Base-by-base conservation (phyloP, 2,329 filamentous ascomycete genomes). In the Penicillium italicum region DNA sequence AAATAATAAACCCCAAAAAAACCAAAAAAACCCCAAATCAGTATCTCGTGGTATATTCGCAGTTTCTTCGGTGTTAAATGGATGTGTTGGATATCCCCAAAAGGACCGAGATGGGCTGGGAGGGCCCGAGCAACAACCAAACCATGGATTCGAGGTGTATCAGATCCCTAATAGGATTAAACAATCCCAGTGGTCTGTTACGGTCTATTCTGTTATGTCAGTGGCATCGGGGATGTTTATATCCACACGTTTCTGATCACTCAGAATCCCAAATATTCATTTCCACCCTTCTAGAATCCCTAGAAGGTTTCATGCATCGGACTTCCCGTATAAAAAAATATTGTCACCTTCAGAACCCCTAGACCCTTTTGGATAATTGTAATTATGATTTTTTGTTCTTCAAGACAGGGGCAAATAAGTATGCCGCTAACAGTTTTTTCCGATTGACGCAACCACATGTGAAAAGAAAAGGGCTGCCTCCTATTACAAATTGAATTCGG, bases 301-400 rank as follows among this genome's bases (percentile, higher is more conserved):
- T n/a, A n/a, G n/a, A 50, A 12, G 24, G n/a, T 34, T 44, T 30
- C 47, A 43, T 54, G 41, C 48, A 55, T 51, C 53, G 53, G 47
- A 11, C 40, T 44, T 41, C 45, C 38, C 52, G 46, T 50, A 34
- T 22, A 9, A n/a, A n/a, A n/a, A 16, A 26, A 53, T 30, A 36
- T 46, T 49, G 37, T 49, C 37, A 49, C 38, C 16, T 42, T 22
- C 8, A 28, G 38, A 26, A 26, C 22, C 41, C 24, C 41, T 31
- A 47, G 30, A 47, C 26, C 18, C 7, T 30, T 38, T 47, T 41
- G 10, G 48, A 53, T 33, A 40, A 14, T 43, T 54, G 5, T 50
- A 26, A 14, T 34, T 49, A 38, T 22, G 34, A 28, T 30, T 26
- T 53, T 28, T 8, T 33, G 11, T 26, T 53, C 38, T 22, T 14